phyloP scores from a whole-genome alignment of 805 yeast genomes.

The Wickerhamiella sergipiensis region DNA sequence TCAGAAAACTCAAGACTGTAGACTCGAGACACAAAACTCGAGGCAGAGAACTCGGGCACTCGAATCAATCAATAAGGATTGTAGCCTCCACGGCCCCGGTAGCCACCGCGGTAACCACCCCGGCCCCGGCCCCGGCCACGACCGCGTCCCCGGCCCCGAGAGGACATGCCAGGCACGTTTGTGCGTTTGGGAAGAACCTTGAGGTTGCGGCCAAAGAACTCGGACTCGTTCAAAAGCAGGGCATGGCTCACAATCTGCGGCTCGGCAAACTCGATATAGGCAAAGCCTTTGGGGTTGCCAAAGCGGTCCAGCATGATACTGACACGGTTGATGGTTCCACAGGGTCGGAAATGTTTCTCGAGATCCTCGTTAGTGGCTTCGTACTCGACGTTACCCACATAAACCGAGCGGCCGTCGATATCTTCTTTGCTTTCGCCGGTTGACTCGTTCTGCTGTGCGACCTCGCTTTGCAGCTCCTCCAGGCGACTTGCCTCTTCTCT shows the following conservation, averaged over 20 bases:
- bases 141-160: conserved; percentile 39
- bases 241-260: conserved; percentile 53
- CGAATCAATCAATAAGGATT: conserved; percentile 30
- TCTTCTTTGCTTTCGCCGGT: conserved; percentile 41
- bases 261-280: conserved; percentile 72
- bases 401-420: conserved; percentile 63
- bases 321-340: conserved; percentile 66
- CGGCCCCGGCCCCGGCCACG: conserved; percentile 28
- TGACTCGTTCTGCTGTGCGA: conserved; percentile 30
- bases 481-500: conserved; percentile 51
- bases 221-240: conserved; percentile 47
- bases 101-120: conserved; percentile 23
- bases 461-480: conserved; percentile 41
- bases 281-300: conserved; percentile 79
- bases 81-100: conserved; percentile 30
- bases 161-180: conserved; percentile 57
- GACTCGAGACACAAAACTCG: too few species aligned
- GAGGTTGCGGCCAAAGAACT: conserved; percentile 54
- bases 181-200: conserved; percentile 71
- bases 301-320: conserved; percentile 59
- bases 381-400: conserved; percentile 77
- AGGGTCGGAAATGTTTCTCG: conserved; percentile 54
- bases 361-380: conserved; percentile 66
- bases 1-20: too few species aligned
- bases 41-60: too few species aligned